Percentiles rank a stretch among this genome's conserved stretches.
Conservation (phyloP, 768 basidiomycete species). For the Trichaptum fuscoviolaceum region DNA sequence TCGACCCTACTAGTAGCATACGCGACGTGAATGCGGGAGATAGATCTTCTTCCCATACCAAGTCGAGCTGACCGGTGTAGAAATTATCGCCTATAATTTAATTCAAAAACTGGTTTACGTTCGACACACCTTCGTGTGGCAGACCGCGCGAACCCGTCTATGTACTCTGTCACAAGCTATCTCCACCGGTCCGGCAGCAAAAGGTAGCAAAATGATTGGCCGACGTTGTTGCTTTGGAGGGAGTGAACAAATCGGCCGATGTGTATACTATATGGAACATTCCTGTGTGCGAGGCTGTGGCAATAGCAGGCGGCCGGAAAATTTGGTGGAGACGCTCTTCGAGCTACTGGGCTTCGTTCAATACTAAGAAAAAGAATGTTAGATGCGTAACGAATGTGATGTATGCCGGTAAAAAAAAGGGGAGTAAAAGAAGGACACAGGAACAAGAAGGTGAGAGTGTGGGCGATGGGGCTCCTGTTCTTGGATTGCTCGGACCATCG, state of each 20-base stretch:
- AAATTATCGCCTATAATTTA: neutral
- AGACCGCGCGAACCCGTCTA: neutral
- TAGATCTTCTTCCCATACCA: neutral
- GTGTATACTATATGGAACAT: neutral
- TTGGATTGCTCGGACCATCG: neutral
- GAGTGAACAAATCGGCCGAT: neutral
- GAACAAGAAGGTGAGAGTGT: neutral
- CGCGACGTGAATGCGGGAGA: neutral
- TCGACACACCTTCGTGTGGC: neutral
- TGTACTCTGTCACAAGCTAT: neutral
- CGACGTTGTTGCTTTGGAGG: neutral
- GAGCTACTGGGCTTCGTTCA: neutral
- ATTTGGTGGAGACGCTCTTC: constrained; percentile 1
- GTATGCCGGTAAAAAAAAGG: neutral
- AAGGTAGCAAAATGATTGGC: neutral
- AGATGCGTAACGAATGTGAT: neutral
- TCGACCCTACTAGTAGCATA: neutral
- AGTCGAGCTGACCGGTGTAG: neutral
- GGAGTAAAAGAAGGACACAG: neutral
- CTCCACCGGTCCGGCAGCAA: neutral
- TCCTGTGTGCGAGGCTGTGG: neutral
- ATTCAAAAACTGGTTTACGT: neutral
- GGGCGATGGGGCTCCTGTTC: neutral
- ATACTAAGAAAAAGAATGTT: neutral
- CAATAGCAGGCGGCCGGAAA: neutral